Evolutionary conservation across 2,329 filamentous ascomycete genomes (phyloP), one percentile per base, ranked within the genome.

Genomic region (Penicillium sp.): DNA sequence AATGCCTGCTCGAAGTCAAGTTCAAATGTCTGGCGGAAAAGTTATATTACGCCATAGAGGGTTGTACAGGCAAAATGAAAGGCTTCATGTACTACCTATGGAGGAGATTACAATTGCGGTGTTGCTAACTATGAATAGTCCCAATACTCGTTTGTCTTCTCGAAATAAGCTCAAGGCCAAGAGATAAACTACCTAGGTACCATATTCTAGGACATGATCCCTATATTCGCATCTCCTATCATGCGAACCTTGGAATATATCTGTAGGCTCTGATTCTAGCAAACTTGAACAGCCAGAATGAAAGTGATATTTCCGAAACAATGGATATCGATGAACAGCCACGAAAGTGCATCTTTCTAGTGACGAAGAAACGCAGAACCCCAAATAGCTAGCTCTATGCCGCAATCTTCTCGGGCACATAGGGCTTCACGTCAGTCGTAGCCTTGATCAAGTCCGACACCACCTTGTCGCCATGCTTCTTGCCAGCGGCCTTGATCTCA

Each of bases 1-100:
- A 98, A 98, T 16, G 93, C 93, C 77, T 96, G 90, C 73, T 97
- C 93, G 65, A 98, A 94, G 74, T 98, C 93, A 98, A 58, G 93
- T 97, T 66, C 90, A 86, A 71, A 98, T 98, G 74, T 98, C 93
- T 97, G 23, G 45, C 28, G n/a, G n/a, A 3, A 31, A 31, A 31
- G 28, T 31, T 14, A 31, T 7, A 31, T 24, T 9, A 24, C 23
- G 23, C 8, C 23, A 24, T 24, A 6, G 3, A 24, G 6, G 23
- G 23, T 24, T 24, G 8, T 24, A 24, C 23, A 24, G 23, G 8
- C 23, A 24, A 24, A 24, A 24, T 24, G 23, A 6, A 24, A 7
- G 23, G 23, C 23, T 24, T 24, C 23, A 24, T 24, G 6, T 24
- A 24, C 4, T 24, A 7, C 8, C 4, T 24, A 7, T 24, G 5